Evolutionary conservation across 192 early-diverging fungal genomes (phyloP).

Genomic region (Rhizoclosmatium globosum): DNA sequence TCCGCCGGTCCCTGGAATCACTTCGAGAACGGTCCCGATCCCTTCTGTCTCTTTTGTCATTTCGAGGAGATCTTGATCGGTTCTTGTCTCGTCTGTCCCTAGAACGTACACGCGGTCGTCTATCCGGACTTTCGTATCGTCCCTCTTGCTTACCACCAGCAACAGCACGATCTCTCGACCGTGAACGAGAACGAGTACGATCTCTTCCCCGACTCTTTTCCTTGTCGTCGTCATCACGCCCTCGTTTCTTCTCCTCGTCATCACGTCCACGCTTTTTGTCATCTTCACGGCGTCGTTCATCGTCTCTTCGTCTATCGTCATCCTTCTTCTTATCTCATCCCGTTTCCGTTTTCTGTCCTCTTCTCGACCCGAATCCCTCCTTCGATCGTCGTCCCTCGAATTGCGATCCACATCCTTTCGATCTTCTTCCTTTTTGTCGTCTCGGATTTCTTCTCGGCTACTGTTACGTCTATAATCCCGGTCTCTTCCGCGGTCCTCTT

Average conservation of each 20-base stretch:
- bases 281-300: neutral
- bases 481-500: neutral
- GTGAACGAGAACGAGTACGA: neutral
- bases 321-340: neutral
- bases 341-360: neutral
- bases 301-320: neutral
- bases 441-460: neutral
- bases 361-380: neutral
- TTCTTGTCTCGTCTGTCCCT: neutral
- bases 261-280: neutral
- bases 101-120: neutral
- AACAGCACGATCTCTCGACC: neutral
- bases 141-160: neutral
- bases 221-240: neutral
- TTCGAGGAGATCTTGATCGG: neutral
- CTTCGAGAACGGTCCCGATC: conserved; percentile 12
- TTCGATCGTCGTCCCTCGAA: neutral
- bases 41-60: neutral
- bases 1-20: conserved; percentile 9
- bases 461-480: neutral
- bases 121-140: conserved; percentile 6
- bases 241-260: neutral
- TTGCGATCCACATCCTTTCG: neutral
- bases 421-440: neutral
- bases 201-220: conserved; percentile 3